Evolutionary conservation across 2,329 filamentous ascomycete genomes (phyloP).

Genomic region (Dactylellina leptospora): DNA sequence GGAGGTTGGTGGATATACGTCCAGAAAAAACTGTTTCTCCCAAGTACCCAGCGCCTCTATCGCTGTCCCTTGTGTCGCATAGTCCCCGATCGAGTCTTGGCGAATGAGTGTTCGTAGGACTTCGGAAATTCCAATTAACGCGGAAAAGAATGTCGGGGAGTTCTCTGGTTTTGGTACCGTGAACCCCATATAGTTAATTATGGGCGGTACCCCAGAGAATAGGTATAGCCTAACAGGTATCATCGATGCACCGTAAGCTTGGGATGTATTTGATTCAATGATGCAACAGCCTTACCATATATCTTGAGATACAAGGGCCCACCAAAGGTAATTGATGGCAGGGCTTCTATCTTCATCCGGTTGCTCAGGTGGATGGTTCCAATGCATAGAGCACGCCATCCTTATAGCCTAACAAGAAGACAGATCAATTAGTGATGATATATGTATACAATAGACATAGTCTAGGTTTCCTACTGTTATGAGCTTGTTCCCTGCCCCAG

Average conservation of each 20-base stretch:
- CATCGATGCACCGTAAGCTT: neutral
- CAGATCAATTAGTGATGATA: slow-evolving; percentile 10
- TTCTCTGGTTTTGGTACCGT: slow-evolving; percentile 44
- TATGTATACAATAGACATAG: slow-evolving; percentile 1
- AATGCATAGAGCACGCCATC: slow-evolving; percentile 55
- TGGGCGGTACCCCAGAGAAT: slow-evolving; percentile 55
- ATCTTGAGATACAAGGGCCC: slow-evolving; percentile 54
- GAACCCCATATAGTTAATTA: slow-evolving; percentile 55
- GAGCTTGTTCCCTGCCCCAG: slow-evolving; percentile 55
- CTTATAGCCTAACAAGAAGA: slow-evolving; percentile 47
- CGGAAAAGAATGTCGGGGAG: slow-evolving; percentile 36
- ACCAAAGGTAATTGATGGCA: slow-evolving; percentile 54
- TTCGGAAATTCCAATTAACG: slow-evolving; percentile 54
- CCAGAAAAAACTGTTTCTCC: slow-evolving; percentile 40
- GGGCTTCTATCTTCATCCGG: slow-evolving; percentile 46
- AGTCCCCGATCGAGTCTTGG: slow-evolving; percentile 47
- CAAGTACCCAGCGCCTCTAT: slow-evolving; percentile 42
- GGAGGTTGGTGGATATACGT: slow-evolving; percentile 20
- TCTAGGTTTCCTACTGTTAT: slow-evolving; percentile 55
- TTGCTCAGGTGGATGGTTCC: slow-evolving; percentile 52
- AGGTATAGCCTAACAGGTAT: slow-evolving; percentile 56
- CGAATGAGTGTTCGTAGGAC: slow-evolving; percentile 55
- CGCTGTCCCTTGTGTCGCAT: slow-evolving; percentile 21
- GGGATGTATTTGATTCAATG: neutral
- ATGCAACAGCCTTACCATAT: slow-evolving; percentile 48